A percentile compares a stretch with the other conserved stretches of the same genome.
phyloP scores from a whole-genome alignment of 2,329 filamentous ascomycete species.

The Nothomitra cinnamomea region DNA sequence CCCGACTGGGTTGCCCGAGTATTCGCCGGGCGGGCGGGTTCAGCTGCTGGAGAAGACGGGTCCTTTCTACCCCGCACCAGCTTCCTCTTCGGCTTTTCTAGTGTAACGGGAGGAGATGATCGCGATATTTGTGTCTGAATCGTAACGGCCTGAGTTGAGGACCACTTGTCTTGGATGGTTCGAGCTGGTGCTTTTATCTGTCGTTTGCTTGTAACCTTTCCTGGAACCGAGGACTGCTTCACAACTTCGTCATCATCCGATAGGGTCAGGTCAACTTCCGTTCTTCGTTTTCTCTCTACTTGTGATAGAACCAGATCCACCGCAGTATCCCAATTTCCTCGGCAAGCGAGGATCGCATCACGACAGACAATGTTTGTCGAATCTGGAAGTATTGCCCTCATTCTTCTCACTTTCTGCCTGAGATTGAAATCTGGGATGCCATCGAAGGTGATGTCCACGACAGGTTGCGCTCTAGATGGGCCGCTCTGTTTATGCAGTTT shows the following conservation, averaged over 20 bases:
- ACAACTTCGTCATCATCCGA: conserved; percentile 26
- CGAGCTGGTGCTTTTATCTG: conserved; percentile 35
- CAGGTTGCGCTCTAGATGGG: conserved; percentile 29
- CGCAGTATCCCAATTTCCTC: conserved; percentile 38
- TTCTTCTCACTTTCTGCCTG: conserved; percentile 32
- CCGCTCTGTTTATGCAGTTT: conserved; percentile 24
- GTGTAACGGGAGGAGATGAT: conserved; percentile 13
- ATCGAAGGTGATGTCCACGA: conserved; percentile 28
- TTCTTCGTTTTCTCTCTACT: conserved; percentile 17
- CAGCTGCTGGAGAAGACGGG: conserved; percentile 15
- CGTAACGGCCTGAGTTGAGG: conserved; percentile 25
- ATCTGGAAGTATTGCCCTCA: conserved; percentile 31
- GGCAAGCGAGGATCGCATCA: conserved; percentile 31
- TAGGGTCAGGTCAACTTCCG: conserved; percentile 16
- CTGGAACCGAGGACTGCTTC: conserved; percentile 15
- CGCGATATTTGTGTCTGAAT: conserved; percentile 11
- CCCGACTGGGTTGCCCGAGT: conserved; percentile 8
- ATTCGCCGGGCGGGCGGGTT: background rate
- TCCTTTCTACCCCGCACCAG: conserved; percentile 33
- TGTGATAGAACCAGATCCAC: conserved; percentile 27
- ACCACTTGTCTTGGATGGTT: conserved; percentile 42
- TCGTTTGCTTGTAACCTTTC: conserved; percentile 34
- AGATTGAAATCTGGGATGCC: conserved; percentile 33
- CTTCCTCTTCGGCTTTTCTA: conserved; percentile 21
- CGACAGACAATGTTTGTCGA: conserved; percentile 30